Evolutionary conservation across 352 stramenopile species (phyloP), one percentile per base, ranked within the genome.

Genomic region (Phytophthora syringae): DNA sequence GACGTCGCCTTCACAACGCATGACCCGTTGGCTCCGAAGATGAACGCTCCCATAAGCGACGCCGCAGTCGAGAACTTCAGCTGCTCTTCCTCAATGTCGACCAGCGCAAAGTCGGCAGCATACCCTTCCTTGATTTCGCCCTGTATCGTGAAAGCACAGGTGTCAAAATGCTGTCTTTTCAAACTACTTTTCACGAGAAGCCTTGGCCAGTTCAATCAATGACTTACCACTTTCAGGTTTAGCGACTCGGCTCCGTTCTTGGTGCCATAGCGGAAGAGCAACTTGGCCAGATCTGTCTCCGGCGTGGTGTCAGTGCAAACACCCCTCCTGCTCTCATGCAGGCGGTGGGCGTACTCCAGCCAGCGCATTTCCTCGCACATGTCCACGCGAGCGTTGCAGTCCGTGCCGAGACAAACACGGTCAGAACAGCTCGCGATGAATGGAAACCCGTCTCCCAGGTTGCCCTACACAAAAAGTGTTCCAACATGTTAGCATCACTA

Each of bases 351-450:
- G 47, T 93, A 93, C 56, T 93, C 84, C 9, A 93, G 57, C 84
- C 84, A 93, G 7, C 82, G 84, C 84, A 93, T 93, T 52, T 93
- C 84, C 64, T 93, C 84, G 21, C 80, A 89, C 84, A 93, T 93
- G 60, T 93, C 84, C 37, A 93, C 87, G 37, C 84, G 77, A 12
- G 84, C 82, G 40, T 93, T 93, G 80, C 84, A 91, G 57, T 93
- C 84, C 12, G 82, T 90, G 12, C 84, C 82, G 10, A 93, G 73
- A 24, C 82, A 93, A 30, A 93, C 79, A 50, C 79, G 74, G 50
- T 89, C 77, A 0, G 77, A 70, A 55, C 84, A 91, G 45, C 77
- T 88, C 13, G 80, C 84, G 32, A 92, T 86, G 18, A 77, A 79
- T 16, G 84, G 84, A 48, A 90, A 90, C 1, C 84, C 84, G 30